Base-by-base conservation (phyloP, 1,139 yeast species). In the Blastobotrys indianensis region DNA sequence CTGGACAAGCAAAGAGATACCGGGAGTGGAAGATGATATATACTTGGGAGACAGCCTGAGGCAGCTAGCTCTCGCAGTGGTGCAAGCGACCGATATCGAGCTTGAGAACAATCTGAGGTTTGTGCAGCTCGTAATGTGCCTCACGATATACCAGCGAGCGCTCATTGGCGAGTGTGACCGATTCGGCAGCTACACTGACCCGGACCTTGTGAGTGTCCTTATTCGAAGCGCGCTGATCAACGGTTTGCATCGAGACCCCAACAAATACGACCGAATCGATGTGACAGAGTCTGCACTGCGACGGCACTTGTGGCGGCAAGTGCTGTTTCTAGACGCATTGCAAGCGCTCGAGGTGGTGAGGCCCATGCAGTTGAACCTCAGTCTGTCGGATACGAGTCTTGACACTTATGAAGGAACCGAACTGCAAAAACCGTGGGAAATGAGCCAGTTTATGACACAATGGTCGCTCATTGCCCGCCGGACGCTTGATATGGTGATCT, bases 211-310 rank as follows among this genome's bases (percentile, higher is more conserved):
- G 8, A 44, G 48, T 5, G 41, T 42, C 11, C 44, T 51, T 25
- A 50, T 54, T 28, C 52, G 51, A 15, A 38, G 54, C 11, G 47
- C 57, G 12, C 40, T 41, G 32, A 41, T 52, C 28, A 50, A 50
- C 7, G 58, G 57, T 1, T 51, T 56, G 15, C 57, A 56, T 35
- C 44, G 58, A 7, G 58, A 56, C 47, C 57, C 58, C 1, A 39
- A 31, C 13, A 44, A 38, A 17, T 47, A 47, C 32, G 45, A 36
- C 15, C 45, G 41, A 8, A 12, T 34, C 4, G 33, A 32, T 13
- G 16, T 20, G 10, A 11, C 16, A 9, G 51, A 49, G 8, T 39
- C 47, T 16, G 47, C 43, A 16, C 17, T 53, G 33, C 48, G 59
- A 54, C 47, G 55, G 15, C 41, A 42, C 29, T 37, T 56, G 37